Base-by-base conservation (phyloP, 306 rosid species). In the Psophocarpus tetragonolobus region DNA sequence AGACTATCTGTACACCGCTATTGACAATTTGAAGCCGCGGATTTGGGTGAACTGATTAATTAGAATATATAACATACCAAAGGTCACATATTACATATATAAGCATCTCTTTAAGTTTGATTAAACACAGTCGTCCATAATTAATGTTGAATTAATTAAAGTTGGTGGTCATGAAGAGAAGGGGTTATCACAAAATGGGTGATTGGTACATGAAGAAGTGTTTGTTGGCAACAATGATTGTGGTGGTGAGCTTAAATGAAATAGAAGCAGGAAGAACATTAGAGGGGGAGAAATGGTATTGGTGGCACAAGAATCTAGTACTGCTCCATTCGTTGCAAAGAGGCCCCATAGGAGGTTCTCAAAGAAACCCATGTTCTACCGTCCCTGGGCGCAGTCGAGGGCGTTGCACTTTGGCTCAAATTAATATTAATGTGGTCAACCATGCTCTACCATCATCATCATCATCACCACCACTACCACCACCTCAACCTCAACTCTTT, bases 1-100 rank as follows among this genome's bases (percentile, higher is more conserved):
- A 33, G 77, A 61, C 65, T 30, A 73, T 62, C 45, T 36, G 32
- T n/a, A n/a, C 80, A 75, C 67, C 85, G 14, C 1, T 42, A 38
- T 62, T 62, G 77, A 47, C 78, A 17, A 77, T 30, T 77, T 68
- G 72, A 81, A 85, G 36, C 58, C 83, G 88, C 83, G 83, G 81
- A 65, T 68, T 77, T 63, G 14, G 71, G 76, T 67, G 35, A 68
- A 77, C 74, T 54, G 56, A 39, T 9, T 27, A 63, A 4, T 45
- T 69, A 9, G 27, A 6, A 2, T n/a, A n/a, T 6, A 8, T 64
- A 50, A 38, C 57, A 72, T 29, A 50, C 5, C 60, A 23, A 75
- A 62, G 18, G 68, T 27, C 23, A 12, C 15, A 13, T 38, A 48
- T 20, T 21, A 35, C 20, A 56, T 48, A 64, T 11, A 33, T 6